Conservation (phyloP, 352 stramenopile genomes). For the Pythium aristosporum region DNA sequence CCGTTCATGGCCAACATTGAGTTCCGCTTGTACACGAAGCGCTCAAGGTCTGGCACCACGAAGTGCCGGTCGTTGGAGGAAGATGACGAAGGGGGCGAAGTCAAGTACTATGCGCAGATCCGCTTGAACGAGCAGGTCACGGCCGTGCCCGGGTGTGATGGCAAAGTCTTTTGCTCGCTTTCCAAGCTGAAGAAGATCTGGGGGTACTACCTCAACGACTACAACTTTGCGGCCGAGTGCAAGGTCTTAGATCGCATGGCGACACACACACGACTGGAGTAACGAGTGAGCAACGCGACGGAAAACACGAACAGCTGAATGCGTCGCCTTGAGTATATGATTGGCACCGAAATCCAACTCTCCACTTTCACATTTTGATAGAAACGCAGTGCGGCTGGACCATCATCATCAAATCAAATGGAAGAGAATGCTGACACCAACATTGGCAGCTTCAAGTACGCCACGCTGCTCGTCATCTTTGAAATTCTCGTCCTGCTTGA, state of each 20-base stretch:
- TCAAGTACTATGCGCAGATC: slow-evolving; percentile 29
- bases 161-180: slow-evolving; percentile 26
- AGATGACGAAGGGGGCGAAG: background rate
- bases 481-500: background rate
- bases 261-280: no score
- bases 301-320: no score
- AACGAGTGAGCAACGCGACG: no score
- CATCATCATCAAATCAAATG: no score
- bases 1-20: slow-evolving; percentile 27
- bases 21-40: slow-evolving; percentile 28
- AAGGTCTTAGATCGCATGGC: slow-evolving; percentile 5
- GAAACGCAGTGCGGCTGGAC: no score
- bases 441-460: slow-evolving; percentile 15
- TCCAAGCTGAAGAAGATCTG: slow-evolving; percentile 24
- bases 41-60: background rate
- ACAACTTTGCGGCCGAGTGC: slow-evolving; percentile 27
- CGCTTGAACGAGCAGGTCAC: slow-evolving; percentile 29
- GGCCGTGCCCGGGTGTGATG: slow-evolving; percentile 23
- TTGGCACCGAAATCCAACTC: no score
- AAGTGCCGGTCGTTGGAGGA: no score
- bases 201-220: slow-evolving; percentile 23
- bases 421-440: no score
- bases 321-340: no score
- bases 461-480: slow-evolving; percentile 3
- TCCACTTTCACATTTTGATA: no score